These are phyloP conservation scores for Metarhizium album DNA, from an alignment of 2,329 filamentous ascomycete genomes.

Conservation along the genomic window DNA sequence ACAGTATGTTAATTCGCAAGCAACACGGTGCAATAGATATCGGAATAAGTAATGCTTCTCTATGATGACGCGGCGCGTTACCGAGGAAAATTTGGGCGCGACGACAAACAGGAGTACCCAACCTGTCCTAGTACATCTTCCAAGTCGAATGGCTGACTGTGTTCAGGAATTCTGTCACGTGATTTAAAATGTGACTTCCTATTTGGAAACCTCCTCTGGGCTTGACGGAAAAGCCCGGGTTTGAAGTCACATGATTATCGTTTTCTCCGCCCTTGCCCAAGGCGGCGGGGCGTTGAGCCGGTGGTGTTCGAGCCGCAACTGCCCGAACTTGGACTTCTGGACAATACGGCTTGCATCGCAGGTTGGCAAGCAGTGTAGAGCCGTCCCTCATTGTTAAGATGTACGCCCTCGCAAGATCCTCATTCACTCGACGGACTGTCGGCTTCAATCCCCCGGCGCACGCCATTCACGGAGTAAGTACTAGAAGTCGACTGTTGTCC, in stretches of 20 bases:
- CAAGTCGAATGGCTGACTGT: neutral
- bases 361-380: neutral
- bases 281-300: neutral
- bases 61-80: constrained; percentile 21
- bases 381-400: constrained; percentile 12
- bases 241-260: neutral
- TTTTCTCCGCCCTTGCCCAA: neutral
- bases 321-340: neutral
- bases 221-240: neutral
- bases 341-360: neutral
- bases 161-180: neutral
- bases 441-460: neutral
- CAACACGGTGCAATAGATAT: neutral
- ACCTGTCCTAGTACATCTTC: neutral
- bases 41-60: constrained; percentile 14
- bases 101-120: constrained; percentile 6
- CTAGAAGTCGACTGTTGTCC: constrained; percentile 41
- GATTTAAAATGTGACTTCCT: constrained; percentile 1
- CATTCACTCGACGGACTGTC: constrained; percentile 5
- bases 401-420: constrained; percentile 20
- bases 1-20: constrained; percentile 11
- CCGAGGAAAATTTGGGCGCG: constrained; percentile 30
- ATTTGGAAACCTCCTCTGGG: neutral
- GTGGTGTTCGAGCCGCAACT: constrained; percentile 18
- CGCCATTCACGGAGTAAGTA: neutral